These are phyloP conservation scores for Cryphonectria radicalis DNA, from an alignment of 2,329 filamentous ascomycete species.

Conservation along the genomic window DNA sequence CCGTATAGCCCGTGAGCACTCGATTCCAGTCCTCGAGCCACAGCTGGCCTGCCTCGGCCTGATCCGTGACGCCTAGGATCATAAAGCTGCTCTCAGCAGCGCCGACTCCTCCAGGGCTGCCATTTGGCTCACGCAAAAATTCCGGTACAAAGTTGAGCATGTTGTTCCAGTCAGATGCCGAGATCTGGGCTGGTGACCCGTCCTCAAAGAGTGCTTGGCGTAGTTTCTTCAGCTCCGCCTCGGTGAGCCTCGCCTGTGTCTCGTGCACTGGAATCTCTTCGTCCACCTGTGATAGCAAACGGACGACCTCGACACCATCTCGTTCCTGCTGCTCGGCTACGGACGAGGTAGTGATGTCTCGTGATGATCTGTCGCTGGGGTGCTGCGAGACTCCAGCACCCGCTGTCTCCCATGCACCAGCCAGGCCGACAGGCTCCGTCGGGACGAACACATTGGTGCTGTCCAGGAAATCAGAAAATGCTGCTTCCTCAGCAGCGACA, in stretches of 20 bases:
- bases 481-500: conserved; percentile 38
- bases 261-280: conserved; percentile 31
- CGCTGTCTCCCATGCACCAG: conserved; percentile 29
- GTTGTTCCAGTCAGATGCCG: conserved; percentile 46
- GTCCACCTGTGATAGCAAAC: conserved; percentile 40
- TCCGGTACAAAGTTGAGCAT: conserved; percentile 56
- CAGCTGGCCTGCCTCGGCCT: conserved; percentile 43
- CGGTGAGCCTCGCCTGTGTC: conserved; percentile 33
- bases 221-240: conserved; percentile 40
- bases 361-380: background rate
- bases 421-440: conserved; percentile 29
- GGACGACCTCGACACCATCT: conserved; percentile 47
- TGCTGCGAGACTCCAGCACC: background rate
- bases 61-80: conserved; percentile 46
- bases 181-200: conserved; percentile 23
- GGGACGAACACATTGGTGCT: conserved; percentile 32
- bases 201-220: conserved; percentile 45
- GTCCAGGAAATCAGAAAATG: conserved; percentile 45
- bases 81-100: conserved; percentile 33
- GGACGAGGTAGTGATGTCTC: conserved; percentile 28
- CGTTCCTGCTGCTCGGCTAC: conserved; percentile 41
- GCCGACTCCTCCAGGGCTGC: conserved; percentile 27
- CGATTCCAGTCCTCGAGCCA: conserved; percentile 62
- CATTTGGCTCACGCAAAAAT: conserved; percentile 40
- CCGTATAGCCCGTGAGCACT: conserved; percentile 60